Percentiles rank a stretch among this genome's conserved stretches.
These are phyloP conservation scores for Paxillus involutus DNA, from an alignment of 768 basidiomycete genomes.

Conservation along the genomic window DNA sequence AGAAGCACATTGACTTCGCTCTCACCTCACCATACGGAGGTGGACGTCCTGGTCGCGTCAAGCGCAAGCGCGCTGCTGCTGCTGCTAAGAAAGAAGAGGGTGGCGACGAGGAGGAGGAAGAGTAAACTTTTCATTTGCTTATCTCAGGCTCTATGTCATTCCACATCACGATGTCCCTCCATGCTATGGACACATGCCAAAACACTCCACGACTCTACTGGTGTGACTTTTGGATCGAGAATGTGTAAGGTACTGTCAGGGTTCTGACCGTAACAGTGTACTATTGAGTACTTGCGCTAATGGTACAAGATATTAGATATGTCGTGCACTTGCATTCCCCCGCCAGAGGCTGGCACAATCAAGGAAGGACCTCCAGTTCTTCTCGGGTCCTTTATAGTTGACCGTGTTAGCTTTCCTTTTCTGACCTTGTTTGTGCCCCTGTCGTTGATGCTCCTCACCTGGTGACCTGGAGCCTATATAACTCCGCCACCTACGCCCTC, in stretches of 20 bases:
- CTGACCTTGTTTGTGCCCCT: background rate
- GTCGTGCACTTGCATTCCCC: too few species aligned
- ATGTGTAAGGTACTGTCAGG: background rate
- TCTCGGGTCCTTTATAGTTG: too few species aligned
- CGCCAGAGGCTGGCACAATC: too few species aligned
- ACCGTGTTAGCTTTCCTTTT: too few species aligned
- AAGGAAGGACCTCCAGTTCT: too few species aligned
- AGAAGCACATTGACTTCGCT: constrained; percentile 99
- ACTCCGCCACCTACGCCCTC: constrained; percentile 15
- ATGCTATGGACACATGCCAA: constrained; percentile 32
- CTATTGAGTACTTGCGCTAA: too few species aligned
- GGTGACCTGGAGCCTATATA: background rate
- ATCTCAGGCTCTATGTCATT: constrained; percentile 27
- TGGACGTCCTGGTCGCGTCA: constrained; percentile 91
- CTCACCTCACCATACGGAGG: constrained; percentile 96
- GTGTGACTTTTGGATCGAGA: background rate
- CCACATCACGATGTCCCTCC: constrained; percentile 29
- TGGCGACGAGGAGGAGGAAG: constrained; percentile 89
- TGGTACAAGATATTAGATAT: too few species aligned
- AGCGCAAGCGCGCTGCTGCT: constrained; percentile 95
- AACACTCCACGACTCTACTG: constrained; percentile 19
- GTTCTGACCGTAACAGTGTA: too few species aligned
- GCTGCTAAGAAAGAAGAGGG: constrained; percentile 91
- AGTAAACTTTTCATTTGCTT: constrained; percentile 44
- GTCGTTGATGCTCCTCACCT: background rate